Evolutionary conservation across 495 filamentous ascomycete species (phyloP), one percentile per base, ranked within the genome.

Genomic region (Aspergillus campestris): DNA sequence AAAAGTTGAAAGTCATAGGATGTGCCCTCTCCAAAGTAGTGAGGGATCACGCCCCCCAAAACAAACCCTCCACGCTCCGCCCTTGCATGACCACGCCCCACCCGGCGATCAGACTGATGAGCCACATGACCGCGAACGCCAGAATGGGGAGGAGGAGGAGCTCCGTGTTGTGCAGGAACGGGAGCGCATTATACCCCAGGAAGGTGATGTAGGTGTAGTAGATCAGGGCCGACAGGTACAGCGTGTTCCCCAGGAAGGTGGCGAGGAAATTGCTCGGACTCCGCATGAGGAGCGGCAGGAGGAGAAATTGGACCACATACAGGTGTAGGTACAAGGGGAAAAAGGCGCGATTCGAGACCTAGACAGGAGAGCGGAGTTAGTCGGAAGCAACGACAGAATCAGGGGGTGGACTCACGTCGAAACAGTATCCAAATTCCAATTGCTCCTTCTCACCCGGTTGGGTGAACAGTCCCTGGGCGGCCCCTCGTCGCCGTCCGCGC

Each of bases 381-480:
- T 13, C 18, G 4, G 31, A 28, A 29, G 6, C 10, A 18, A 18
- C 15, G 11, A 7, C 12, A 30, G 15, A 3, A 14, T 34, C 36
- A 24, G 14, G 29, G 10, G 11, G 34, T 30, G 5, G 35, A 59
- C 76, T 55, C 53, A 84, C 81, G 66, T 87, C 83, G 61, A 87
- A 86, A 58, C 83, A 87, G 58, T 87, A 87, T 55, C 84, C 84
- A 68, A 87, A 87, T 53, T 87, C 83, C 52, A 87, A 54, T 45
- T 70, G 71, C 38, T 82, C 79, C 48, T 72, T 73, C 47, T 70
- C 70, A 3, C 71, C 77, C 1, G 69, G 69, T 45, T 75, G 71
- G 12, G 66, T 66, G 45, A 83, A 84, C 6, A 83, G 56, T 9
- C 81, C 80, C 53, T 75, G 73, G 10, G 69, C 69, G 3, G 69